Percentiles rank a stretch among this genome's conserved stretches.
Conservation (phyloP, 371 early-diverging fungal species). For the Globomyces sp. region DNA sequence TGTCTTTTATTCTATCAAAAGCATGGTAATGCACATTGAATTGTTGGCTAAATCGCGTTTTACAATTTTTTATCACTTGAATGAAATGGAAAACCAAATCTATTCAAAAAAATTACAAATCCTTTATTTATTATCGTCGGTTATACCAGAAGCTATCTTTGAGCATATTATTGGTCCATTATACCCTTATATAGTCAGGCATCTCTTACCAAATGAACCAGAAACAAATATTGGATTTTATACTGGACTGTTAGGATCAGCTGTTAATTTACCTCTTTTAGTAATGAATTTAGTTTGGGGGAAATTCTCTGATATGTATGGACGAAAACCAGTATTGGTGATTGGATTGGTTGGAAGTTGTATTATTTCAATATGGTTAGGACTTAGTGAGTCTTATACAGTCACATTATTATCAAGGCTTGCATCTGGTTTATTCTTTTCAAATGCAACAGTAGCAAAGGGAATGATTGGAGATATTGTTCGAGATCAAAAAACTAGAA, state of each 20-base stretch:
- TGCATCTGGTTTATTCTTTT: conserved; percentile 47
- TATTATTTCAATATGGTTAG: conserved; percentile 28
- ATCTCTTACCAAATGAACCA: background rate
- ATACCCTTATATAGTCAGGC: conserved; percentile 36
- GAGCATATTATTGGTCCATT: conserved; percentile 41
- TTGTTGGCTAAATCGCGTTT: too few species aligned
- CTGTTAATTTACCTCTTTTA: conserved; percentile 46
- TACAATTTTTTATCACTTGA: too few species aligned
- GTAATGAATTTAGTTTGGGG: conserved; percentile 54
- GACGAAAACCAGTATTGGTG: conserved; percentile 35
- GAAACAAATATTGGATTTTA: conserved; percentile 19
- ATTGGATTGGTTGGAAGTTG: conserved; percentile 31
- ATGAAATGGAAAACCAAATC: too few species aligned
- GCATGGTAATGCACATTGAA: too few species aligned
- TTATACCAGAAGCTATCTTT: conserved; percentile 37
- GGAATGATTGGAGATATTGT: conserved; percentile 45
- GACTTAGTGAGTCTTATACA: conserved; percentile 26
- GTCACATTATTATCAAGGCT: conserved; percentile 33
- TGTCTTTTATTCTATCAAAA: too few species aligned
- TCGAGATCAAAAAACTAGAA: conserved; percentile 24
- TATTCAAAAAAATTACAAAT: background rate
- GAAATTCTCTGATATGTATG: conserved; percentile 31
- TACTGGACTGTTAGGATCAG: conserved; percentile 38
- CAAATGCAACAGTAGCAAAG: conserved; percentile 48
- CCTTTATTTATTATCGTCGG: background rate